Conservation (phyloP, 805 yeast species). For the Priceomyces haplophilus region DNA sequence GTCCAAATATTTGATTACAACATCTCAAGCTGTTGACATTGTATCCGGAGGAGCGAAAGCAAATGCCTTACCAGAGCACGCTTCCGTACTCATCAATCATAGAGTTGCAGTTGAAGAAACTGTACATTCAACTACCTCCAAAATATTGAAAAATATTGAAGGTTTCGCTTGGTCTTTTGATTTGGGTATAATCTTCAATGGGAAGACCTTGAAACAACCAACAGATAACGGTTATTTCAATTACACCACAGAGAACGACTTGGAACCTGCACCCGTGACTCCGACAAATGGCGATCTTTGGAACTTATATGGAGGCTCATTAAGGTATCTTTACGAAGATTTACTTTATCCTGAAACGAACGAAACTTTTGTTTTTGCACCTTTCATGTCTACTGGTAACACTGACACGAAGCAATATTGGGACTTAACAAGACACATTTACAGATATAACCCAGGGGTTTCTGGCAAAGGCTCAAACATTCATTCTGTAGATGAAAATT, state of each 20-base stretch:
- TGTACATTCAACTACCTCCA: slow-evolving; percentile 29
- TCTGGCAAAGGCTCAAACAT: slow-evolving; percentile 17
- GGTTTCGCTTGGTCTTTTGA: slow-evolving; percentile 34
- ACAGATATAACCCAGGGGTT: slow-evolving; percentile 30
- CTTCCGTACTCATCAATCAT: slow-evolving; percentile 41
- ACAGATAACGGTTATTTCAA: slow-evolving; percentile 32
- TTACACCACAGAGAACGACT: slow-evolving; percentile 20
- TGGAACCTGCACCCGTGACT: slow-evolving; percentile 40
- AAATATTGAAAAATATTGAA: slow-evolving; percentile 28
- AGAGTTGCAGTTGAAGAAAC: slow-evolving; percentile 46
- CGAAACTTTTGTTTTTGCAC: slow-evolving; percentile 31
- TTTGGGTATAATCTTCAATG: slow-evolving; percentile 34
- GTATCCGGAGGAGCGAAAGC: slow-evolving; percentile 48
- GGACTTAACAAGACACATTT: slow-evolving; percentile 38
- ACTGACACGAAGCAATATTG: slow-evolving; percentile 43
- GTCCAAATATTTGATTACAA: slow-evolving; percentile 38
- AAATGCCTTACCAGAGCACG: slow-evolving; percentile 51
- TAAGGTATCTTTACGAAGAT: slow-evolving; percentile 38
- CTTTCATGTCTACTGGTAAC: slow-evolving; percentile 35
- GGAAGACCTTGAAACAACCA: slow-evolving; percentile 18
- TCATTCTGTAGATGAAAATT: slow-evolving; percentile 37
- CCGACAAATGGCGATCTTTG: slow-evolving; percentile 32
- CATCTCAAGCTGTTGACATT: slow-evolving; percentile 49
- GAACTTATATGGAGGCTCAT: slow-evolving; percentile 35
- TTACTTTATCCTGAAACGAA: slow-evolving; percentile 20